Conservation (phyloP, 2,329 filamentous ascomycete species). For the Coniella lustricola region DNA sequence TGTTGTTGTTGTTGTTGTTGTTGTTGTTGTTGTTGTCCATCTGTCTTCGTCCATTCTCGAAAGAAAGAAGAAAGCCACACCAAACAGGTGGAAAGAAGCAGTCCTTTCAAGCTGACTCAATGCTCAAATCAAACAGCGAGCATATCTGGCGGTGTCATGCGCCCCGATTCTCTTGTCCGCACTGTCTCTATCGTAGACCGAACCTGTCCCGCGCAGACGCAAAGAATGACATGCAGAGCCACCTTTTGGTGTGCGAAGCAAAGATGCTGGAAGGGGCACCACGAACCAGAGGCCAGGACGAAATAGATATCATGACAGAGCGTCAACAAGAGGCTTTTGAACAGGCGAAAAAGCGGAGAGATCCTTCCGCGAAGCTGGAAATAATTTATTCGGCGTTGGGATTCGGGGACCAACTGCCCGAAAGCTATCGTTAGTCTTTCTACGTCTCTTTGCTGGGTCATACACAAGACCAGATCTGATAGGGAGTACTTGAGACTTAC, state of each 20-base stretch:
- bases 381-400: not conserved
- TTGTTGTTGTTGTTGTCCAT: too few species aligned
- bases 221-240: not conserved
- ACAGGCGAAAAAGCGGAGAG: not conserved
- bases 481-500: too few species aligned
- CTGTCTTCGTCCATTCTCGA: too few species aligned
- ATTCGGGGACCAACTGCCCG: not conserved
- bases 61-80: too few species aligned
- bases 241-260: not conserved
- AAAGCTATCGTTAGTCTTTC: not conserved
- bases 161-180: not conserved
- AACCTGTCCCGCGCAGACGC: not conserved
- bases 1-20: too few species aligned
- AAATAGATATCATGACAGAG: not conserved
- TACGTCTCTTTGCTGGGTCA: not conserved
- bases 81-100: too few species aligned
- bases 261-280: not conserved
- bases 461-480: not conserved
- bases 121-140: not conserved
- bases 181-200: not conserved
- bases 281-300: not conserved
- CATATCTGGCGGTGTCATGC: constrained; percentile 1
- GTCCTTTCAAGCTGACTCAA: too few species aligned
- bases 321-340: not conserved
- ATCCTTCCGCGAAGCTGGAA: not conserved